phyloP scores from a whole-genome alignment of 495 filamentous ascomycete genomes.

The Neurospora terricola region DNA sequence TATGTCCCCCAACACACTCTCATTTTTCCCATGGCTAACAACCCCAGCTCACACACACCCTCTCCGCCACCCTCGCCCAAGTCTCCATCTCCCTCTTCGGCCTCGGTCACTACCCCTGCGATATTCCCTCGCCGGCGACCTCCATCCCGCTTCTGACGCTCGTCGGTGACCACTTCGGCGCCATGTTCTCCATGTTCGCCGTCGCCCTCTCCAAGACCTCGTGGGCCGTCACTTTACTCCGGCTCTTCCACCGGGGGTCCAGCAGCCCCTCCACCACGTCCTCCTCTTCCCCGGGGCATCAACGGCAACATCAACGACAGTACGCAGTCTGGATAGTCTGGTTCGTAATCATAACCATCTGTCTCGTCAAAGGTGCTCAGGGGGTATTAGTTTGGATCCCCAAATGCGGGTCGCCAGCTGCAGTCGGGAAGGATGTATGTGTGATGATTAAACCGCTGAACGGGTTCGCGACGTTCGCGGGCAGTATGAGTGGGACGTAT shows the following conservation, averaged over 20 bases:
- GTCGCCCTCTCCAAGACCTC: slow-evolving; percentile 23
- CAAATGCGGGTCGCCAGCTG: slow-evolving; percentile 5
- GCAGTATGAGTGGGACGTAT: slow-evolving; percentile 17
- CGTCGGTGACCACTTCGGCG: slow-evolving; percentile 6
- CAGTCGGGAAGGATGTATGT: background rate
- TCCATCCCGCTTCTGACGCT: slow-evolving; percentile 8
- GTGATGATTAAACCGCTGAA: background rate
- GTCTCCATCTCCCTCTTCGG: slow-evolving; percentile 7
- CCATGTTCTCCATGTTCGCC: slow-evolving; percentile 11
- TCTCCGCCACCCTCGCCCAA: background rate
- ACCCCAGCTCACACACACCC: background rate
- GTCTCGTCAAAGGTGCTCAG: slow-evolving; percentile 10
- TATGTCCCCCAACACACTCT: too few species aligned
- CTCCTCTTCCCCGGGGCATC: background rate
- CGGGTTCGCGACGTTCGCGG: slow-evolving; percentile 2
- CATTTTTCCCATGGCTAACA: background rate
- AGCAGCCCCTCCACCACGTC: background rate
- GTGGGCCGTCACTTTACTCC: slow-evolving; percentile 22
- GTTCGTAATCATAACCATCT: slow-evolving; percentile 17
- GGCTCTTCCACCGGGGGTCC: slow-evolving; percentile 9
- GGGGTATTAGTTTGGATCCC: slow-evolving; percentile 15
- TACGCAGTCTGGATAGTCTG: slow-evolving; percentile 2
- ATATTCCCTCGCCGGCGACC: slow-evolving; percentile 3
- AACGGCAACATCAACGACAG: background rate
- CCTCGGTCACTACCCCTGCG: slow-evolving; percentile 21